Conservation (phyloP, 495 filamentous ascomycete genomes). For the Hypoxylon perforatum region DNA sequence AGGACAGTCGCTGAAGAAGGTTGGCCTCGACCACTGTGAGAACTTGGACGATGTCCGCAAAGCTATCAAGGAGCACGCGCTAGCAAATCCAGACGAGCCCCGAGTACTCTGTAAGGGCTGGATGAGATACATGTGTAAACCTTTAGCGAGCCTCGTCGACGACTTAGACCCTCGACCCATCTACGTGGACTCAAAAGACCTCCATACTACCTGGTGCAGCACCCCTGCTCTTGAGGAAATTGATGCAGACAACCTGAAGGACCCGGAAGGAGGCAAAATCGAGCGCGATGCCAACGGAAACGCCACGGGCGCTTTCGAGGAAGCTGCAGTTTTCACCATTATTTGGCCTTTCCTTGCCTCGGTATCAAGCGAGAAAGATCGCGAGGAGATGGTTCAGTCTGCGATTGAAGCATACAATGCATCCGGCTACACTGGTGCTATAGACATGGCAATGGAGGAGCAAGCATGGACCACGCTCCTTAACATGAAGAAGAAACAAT, state of each 20-base stretch:
- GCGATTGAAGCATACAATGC: conserved; percentile 64
- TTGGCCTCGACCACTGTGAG: conserved; percentile 64
- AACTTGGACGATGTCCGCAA: conserved; percentile 63
- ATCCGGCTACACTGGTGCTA: conserved; percentile 69
- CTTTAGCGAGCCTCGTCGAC: conserved; percentile 65
- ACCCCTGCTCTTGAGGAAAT: conserved; percentile 66
- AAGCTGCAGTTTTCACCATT: conserved; percentile 66
- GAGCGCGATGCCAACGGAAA: conserved; percentile 63
- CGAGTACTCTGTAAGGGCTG: conserved; percentile 69
- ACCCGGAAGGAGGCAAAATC: conserved; percentile 68
- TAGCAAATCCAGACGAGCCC: conserved; percentile 57
- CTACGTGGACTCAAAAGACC: conserved; percentile 69
- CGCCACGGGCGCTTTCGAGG: conserved; percentile 65
- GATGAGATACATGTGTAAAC: conserved; percentile 69
- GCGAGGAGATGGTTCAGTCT: conserved; percentile 57
- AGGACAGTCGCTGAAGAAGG: conserved; percentile 68
- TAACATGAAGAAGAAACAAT: conserved; percentile 51
- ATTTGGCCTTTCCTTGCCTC: conserved; percentile 68
- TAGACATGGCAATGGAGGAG: conserved; percentile 79
- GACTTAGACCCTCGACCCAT: conserved; percentile 69
- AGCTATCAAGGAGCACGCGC: conserved; percentile 62
- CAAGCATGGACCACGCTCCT: conserved; percentile 66
- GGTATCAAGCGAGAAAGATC: conserved; percentile 62
- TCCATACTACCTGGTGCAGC: conserved; percentile 73
- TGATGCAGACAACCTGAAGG: conserved; percentile 54